A percentile compares a stretch with the other conserved stretches of the same genome.
phyloP scores from a whole-genome alignment of 495 filamentous ascomycete genomes.

The Penicillium chermesinum region DNA sequence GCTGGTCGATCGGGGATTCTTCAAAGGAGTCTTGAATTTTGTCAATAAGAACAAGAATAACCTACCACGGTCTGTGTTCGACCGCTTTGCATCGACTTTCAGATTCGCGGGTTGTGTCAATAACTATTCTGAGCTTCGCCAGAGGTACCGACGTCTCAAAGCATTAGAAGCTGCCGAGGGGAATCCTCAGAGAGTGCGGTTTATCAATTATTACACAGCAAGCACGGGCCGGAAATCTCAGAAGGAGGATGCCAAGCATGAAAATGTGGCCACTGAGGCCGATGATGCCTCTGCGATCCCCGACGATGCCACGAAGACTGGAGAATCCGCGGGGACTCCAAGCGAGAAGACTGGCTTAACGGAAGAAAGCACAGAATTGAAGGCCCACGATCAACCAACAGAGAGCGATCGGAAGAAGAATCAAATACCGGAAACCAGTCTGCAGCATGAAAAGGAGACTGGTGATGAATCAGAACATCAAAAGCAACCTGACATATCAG shows the following conservation, averaged over 20 bases:
- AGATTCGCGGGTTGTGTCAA: slow-evolving; percentile 79
- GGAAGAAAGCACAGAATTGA: too few species aligned
- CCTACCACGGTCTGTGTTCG: slow-evolving; percentile 60
- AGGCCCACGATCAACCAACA: too few species aligned
- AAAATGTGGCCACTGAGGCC: background rate
- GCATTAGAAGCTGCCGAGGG: slow-evolving; percentile 55
- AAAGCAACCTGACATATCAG: background rate
- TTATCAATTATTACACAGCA: slow-evolving; percentile 87
- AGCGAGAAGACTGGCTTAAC: too few species aligned
- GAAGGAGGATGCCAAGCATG: background rate
- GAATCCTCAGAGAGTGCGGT: slow-evolving; percentile 54
- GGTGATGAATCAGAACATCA: background rate
- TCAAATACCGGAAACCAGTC: too few species aligned
- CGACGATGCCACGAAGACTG: background rate
- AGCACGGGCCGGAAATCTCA: slow-evolving; percentile 48
- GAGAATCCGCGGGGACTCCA: too few species aligned
- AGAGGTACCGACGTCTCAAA: slow-evolving; percentile 61
- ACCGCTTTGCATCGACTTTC: slow-evolving; percentile 72
- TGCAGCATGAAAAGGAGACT: too few species aligned
- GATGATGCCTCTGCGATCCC: too few species aligned
- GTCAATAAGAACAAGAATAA: slow-evolving; percentile 71
- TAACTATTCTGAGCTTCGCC: slow-evolving; percentile 64
- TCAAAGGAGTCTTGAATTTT: slow-evolving; percentile 68
- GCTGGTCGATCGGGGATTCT: slow-evolving; percentile 58
- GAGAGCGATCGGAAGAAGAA: too few species aligned